These are phyloP conservation scores for Aspergillus carbonarius DNA, from an alignment of 2,329 filamentous ascomycete genomes.

Conservation along the genomic window DNA sequence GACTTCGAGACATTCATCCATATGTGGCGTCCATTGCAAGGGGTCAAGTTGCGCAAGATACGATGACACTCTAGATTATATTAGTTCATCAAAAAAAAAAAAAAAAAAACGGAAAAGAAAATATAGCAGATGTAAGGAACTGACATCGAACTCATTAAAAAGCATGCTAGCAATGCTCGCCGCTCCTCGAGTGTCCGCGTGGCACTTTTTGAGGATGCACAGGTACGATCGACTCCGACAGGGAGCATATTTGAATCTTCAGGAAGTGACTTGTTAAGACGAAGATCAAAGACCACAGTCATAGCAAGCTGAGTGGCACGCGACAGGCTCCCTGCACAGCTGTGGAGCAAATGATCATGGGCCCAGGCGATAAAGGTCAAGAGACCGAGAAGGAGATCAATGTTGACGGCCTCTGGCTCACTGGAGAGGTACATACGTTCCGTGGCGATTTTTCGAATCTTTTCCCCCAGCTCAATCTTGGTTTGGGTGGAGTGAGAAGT, in stretches of 20 bases:
- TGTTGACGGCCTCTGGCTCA: neutral
- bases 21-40: neutral
- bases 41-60: neutral
- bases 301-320: neutral
- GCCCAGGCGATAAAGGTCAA: neutral
- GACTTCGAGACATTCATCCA: neutral
- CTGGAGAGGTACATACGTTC: neutral
- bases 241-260: neutral
- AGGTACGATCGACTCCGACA: neutral
- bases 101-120: accelerated
- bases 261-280: neutral
- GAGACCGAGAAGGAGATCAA: neutral
- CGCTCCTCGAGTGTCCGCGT: neutral
- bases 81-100: too few relatives aligned
- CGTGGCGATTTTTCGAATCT: neutral
- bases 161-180: neutral
- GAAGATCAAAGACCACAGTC: neutral
- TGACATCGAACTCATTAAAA: neutral
- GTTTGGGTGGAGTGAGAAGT: neutral
- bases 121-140: neutral
- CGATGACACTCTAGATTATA: neutral
- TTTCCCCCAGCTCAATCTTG: neutral
- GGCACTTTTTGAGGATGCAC: neutral
- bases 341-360: neutral
- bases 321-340: neutral